phyloP scores from a whole-genome alignment of 345 rosid species.

The Boechera stricta region DNA sequence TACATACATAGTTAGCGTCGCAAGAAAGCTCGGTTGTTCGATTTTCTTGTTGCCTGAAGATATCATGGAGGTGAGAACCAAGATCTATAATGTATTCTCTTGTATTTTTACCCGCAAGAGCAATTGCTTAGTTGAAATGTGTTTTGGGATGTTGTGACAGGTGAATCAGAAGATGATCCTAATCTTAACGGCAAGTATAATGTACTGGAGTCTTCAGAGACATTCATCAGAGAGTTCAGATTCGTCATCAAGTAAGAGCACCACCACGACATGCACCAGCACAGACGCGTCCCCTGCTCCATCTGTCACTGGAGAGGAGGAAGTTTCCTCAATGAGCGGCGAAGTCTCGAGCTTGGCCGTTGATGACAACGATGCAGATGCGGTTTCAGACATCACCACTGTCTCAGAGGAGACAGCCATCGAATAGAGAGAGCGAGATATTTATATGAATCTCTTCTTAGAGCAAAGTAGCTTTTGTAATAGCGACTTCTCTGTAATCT shows the following conservation, averaged over 20 bases:
- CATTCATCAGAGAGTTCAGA: conserved; percentile 60
- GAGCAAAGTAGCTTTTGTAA: conserved; percentile 28
- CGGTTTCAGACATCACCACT: conserved; percentile 61
- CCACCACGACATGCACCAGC: conserved; percentile 43
- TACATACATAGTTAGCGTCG: conserved; percentile 91
- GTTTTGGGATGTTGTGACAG: conserved; percentile 51
- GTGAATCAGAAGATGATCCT: conserved; percentile 96
- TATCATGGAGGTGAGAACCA: conserved; percentile 77
- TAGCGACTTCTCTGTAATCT: neutral
- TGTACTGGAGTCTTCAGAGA: conserved; percentile 90
- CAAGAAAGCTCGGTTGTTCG: conserved; percentile 96
- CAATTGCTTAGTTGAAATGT: conserved; percentile 22
- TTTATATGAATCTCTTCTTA: neutral
- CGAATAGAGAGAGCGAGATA: conserved; percentile 27
- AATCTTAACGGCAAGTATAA: conserved; percentile 82
- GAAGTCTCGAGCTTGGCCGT: conserved; percentile 63
- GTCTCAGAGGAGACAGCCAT: conserved; percentile 54
- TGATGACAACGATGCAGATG: conserved; percentile 52
- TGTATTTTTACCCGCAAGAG: neutral
- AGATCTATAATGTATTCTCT: neutral
- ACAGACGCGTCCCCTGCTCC: conserved; percentile 75
- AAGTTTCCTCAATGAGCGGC: conserved; percentile 62
- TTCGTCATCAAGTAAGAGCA: conserved; percentile 53
- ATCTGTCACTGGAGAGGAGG: conserved; percentile 76
- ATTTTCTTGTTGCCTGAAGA: conserved; percentile 97